Conservation (phyloP, 2,329 filamentous ascomycete genomes). For the Blastomyces percursus region DNA sequence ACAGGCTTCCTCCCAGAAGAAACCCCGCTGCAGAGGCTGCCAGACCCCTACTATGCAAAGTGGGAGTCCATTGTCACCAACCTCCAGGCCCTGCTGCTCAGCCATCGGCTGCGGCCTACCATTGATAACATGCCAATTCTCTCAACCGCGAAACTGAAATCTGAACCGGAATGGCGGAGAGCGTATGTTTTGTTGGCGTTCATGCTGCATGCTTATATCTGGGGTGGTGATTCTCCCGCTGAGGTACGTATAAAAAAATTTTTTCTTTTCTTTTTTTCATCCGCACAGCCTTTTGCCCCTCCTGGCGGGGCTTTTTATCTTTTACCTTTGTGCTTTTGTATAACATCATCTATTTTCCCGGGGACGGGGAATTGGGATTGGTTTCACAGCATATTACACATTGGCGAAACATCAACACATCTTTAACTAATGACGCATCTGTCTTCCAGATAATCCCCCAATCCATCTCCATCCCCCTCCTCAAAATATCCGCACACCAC, state of each 20-base stretch:
- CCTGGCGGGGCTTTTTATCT: neutral
- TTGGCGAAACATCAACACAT: neutral
- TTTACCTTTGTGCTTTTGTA: too few species aligned
- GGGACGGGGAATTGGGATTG: neutral
- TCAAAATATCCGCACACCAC: conserved; percentile 63
- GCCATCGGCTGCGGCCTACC: conserved; percentile 66
- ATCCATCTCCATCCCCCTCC: conserved; percentile 69
- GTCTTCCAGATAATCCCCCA: conserved; percentile 54
- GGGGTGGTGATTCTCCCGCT: conserved; percentile 65
- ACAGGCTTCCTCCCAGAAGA: conserved; percentile 83
- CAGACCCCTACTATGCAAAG: conserved; percentile 84
- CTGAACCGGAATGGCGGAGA: conserved; percentile 81
- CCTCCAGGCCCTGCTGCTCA: conserved; percentile 75
- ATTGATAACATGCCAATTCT: conserved; percentile 74
- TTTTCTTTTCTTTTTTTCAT: neutral
- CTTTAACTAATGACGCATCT: neutral
- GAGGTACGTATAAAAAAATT: conserved; percentile 43
- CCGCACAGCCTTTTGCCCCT: neutral
- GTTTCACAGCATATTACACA: neutral
- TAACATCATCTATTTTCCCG: conserved; percentile 7
- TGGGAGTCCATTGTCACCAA: conserved; percentile 86
- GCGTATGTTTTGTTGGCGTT: conserved; percentile 72
- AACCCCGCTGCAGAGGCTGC: conserved; percentile 65
- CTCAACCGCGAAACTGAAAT: conserved; percentile 67
- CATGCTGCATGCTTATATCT: conserved; percentile 76